A percentile compares a stretch with the other conserved stretches of the same genome.
phyloP scores from a whole-genome alignment of 2,329 filamentous ascomycete genomes.

The Cytospora piceae region DNA sequence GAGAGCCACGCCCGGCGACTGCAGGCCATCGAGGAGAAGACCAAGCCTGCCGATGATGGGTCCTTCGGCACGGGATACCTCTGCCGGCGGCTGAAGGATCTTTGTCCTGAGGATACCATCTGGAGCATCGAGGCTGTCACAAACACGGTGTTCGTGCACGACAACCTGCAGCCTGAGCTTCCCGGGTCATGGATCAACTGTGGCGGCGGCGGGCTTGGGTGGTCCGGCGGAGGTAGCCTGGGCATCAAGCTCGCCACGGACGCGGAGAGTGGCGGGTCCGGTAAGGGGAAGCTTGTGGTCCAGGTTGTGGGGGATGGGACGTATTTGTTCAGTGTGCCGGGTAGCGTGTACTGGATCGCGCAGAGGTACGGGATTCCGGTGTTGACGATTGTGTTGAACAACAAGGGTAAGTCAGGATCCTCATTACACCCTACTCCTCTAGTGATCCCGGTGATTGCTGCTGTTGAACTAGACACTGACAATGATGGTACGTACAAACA shows the following conservation, averaged over 20 bases:
- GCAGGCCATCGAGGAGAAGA: conserved; percentile 59
- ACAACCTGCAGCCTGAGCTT: conserved; percentile 66
- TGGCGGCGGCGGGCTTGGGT: conserved; percentile 56
- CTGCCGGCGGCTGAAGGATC: conserved; percentile 40
- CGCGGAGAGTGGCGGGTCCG: conserved; percentile 42
- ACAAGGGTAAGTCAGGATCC: conserved; percentile 46
- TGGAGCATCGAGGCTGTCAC: conserved; percentile 78
- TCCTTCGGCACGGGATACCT: conserved; percentile 59
- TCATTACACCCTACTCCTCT: not conserved
- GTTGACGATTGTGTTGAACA: conserved; percentile 54
- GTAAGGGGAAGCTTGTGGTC: conserved; percentile 51
- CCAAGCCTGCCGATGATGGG: conserved; percentile 63
- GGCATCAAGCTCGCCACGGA: conserved; percentile 54
- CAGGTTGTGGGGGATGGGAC: conserved; percentile 56
- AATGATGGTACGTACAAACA: conserved; percentile 29
- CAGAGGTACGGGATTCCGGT: conserved; percentile 52
- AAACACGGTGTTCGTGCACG: conserved; percentile 65
- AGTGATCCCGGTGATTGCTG: not conserved
- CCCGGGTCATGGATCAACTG: conserved; percentile 58
- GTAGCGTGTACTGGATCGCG: conserved; percentile 54
- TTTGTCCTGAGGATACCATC: conserved; percentile 59
- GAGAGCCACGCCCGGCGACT: conserved; percentile 63
- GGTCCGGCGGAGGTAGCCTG: conserved; percentile 55
- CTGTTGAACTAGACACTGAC: not conserved
- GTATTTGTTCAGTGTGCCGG: conserved; percentile 53